Base-by-base conservation (phyloP, 768 basidiomycete genomes). In the Russula ochroleuca region DNA sequence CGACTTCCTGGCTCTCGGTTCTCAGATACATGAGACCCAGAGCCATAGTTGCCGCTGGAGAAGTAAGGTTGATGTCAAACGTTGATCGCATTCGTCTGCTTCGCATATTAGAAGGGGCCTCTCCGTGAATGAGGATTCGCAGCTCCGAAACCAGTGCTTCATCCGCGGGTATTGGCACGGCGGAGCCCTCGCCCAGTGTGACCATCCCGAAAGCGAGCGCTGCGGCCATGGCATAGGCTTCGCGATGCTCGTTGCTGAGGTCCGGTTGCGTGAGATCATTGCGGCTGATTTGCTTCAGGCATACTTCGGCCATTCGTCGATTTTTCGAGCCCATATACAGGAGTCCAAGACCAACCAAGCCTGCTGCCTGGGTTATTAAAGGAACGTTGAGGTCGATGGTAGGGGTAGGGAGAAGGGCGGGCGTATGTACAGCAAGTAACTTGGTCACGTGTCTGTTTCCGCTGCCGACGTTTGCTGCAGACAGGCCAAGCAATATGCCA, bases 171-270 rank as follows among this genome's bases (percentile, higher is more conserved):
- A 88, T 85, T 3, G 61, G 52, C 38, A 57, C 55, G 9, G 81
- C 79, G 0, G 84, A 80, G 1, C 97, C 95, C 69, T 86, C 87
- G 7, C 92, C 95, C 17, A 98, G 82, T 89, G 98, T 96, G 74
- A 96, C 88, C 85, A 97, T 90, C 5, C 97, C 97, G 71, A 97
- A 97, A 0, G 92, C 88, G 35, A 97, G 81, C 10, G 92, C 92
- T 3, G 93, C 85, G 2, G 92, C 83, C 67, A 92, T 87, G 0
- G 94, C 90, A 71, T 98, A 98, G 1, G 94, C 87, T 71, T 98
- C 97, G 43, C 92, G 85, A 72, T 94, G 87, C 67, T 95, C 93
- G 67, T 88, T 88, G 70, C 86, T 92, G 47, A 91, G 79, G 67
- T 96, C 93, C 2, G 90, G 86, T 57, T 88, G 88, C 6, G 85